These are phyloP conservation scores for Fusarium pseudoanthophilum DNA, from an alignment of 2,329 filamentous ascomycete species.

Conservation along the genomic window DNA sequence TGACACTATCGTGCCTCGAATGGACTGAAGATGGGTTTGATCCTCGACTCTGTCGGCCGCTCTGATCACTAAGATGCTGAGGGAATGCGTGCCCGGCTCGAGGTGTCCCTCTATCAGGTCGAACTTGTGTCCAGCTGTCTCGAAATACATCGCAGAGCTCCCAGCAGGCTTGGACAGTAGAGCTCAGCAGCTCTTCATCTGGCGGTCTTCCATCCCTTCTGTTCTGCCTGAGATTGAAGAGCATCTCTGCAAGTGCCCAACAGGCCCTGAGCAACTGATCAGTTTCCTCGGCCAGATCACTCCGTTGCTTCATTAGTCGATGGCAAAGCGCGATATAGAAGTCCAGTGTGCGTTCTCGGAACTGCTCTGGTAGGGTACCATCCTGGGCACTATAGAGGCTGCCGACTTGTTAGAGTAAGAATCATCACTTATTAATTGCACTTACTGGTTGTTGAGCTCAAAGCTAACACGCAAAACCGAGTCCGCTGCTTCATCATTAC, in stretches of 20 bases:
- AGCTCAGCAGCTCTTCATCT: slow-evolving; percentile 86
- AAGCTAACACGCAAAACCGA: slow-evolving; percentile 92
- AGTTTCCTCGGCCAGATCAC: slow-evolving; percentile 80
- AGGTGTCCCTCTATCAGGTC: slow-evolving; percentile 87
- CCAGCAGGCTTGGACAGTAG: slow-evolving; percentile 93
- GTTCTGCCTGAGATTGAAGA: slow-evolving; percentile 89
- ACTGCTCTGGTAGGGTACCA: slow-evolving; percentile 80
- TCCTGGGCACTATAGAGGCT: slow-evolving; percentile 92
- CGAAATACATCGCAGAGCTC: slow-evolving; percentile 93
- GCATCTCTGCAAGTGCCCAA: slow-evolving; percentile 91
- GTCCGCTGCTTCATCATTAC: slow-evolving; percentile 81
- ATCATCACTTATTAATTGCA: slow-evolving; percentile 6
- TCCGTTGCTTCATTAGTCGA: slow-evolving; percentile 93
- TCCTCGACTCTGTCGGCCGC: slow-evolving; percentile 59
- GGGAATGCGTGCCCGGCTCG: slow-evolving; percentile 83
- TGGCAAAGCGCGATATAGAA: slow-evolving; percentile 96
- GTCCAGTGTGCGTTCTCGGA: slow-evolving; percentile 88
- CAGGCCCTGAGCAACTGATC: slow-evolving; percentile 86
- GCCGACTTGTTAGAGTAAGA: slow-evolving; percentile 42
- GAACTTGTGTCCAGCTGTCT: slow-evolving; percentile 89
- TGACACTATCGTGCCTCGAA: slow-evolving; percentile 65
- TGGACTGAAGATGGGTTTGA: slow-evolving; percentile 63
- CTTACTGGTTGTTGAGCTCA: slow-evolving; percentile 90
- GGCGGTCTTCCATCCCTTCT: slow-evolving; percentile 76
- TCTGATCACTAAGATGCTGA: slow-evolving; percentile 60